phyloP scores from a whole-genome alignment of 257 asterid species.

The Nicotiana knightiana region DNA sequence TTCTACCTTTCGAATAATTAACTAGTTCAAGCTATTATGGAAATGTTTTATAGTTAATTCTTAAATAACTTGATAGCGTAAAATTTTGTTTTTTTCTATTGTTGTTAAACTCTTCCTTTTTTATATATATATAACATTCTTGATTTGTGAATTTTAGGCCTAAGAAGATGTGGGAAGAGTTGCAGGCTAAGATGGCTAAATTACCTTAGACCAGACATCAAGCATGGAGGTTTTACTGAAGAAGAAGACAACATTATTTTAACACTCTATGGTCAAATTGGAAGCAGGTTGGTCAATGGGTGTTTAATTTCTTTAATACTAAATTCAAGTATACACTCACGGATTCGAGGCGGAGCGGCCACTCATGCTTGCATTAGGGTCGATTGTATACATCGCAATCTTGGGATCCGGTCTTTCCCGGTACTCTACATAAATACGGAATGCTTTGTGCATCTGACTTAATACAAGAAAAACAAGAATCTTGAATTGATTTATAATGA shows the following conservation, averaged over 20 bases:
- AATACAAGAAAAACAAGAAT: no score
- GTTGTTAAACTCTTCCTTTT: neutral
- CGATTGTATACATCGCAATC: no score
- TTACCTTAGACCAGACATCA: conserved; percentile 64
- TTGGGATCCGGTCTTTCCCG: no score
- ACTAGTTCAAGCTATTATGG: neutral
- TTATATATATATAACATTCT: neutral
- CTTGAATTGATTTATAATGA: no score
- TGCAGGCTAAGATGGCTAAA: conserved; percentile 76
- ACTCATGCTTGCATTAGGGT: no score
- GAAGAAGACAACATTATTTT: conserved; percentile 54
- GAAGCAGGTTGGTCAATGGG: conserved; percentile 45
- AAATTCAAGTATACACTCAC: no score
- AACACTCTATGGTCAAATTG: conserved; percentile 40
- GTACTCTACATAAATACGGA: no score
- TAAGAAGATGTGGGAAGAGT: conserved; percentile 74
- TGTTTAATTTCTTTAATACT: neutral
- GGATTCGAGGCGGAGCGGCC: no score
- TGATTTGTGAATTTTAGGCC: conserved; percentile 23
- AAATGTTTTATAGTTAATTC: neutral
- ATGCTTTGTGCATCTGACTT: no score
- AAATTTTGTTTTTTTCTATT: neutral
- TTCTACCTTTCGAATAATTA: no score
- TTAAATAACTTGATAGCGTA: neutral
- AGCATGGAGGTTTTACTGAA: conserved; percentile 58